Percentiles rank a stretch among this genome's conserved stretches.
Conservation (phyloP, 345 rosid species). For the Eucalyptus sp. region DNA sequence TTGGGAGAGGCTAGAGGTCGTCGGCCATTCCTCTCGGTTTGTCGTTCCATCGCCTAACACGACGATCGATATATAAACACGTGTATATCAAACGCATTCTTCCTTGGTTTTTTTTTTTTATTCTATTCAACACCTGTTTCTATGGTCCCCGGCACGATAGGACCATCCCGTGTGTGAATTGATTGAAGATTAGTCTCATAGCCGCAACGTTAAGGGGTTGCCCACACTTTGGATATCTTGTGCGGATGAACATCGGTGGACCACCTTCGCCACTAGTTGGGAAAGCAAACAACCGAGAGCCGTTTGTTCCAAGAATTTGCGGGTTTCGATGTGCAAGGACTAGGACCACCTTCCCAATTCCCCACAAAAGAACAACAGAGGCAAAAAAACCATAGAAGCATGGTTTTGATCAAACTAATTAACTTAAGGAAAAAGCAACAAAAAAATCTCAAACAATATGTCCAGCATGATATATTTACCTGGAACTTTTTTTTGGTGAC, state of each 20-base stretch:
- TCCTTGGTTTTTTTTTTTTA: not conserved
- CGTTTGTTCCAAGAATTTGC: not conserved
- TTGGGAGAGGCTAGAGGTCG: not conserved
- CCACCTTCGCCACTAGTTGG: not conserved
- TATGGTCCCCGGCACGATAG: not conserved
- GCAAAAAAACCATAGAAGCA: not conserved
- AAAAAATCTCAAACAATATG: too few relatives aligned
- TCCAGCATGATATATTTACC: accelerated
- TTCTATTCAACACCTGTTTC: not conserved
- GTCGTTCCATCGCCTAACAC: not conserved
- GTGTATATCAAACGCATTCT: not conserved
- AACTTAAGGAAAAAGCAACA: too few relatives aligned
- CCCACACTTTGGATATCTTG: not conserved
- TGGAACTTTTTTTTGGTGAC: accelerated
- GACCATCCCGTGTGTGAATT: not conserved
- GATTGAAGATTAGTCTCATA: not conserved
- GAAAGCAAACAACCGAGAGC: not conserved
- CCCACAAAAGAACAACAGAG: not conserved
- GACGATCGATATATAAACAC: accelerated
- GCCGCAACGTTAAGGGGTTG: not conserved
- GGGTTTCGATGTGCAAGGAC: not conserved
- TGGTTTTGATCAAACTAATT: not conserved
- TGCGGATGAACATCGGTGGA: not conserved
- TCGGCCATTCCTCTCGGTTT: not conserved
- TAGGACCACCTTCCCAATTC: not conserved